Base-by-base conservation (phyloP, 164 flowering plant species). In the Macadamia integrifolia region DNA sequence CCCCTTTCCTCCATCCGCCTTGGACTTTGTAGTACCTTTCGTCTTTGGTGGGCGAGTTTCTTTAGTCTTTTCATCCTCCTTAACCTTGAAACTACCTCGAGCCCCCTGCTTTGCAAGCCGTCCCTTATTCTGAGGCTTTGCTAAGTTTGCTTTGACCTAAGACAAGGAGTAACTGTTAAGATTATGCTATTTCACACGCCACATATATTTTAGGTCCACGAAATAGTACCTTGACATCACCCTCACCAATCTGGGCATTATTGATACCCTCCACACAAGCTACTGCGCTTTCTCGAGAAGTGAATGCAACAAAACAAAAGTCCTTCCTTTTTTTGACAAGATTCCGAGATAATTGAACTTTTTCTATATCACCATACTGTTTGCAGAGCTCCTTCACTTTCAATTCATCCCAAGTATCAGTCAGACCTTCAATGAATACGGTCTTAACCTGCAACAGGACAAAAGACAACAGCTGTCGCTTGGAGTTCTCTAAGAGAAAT, bases 201-300 rank as follows among this genome's bases (percentile, higher is more conserved):
- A 46, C 31, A 66, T 9, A 49, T 28, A 58, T 65, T n/a, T 23
- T 57, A 42, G 52, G 14, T 43, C 44, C 40, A 17, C 2, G 35
- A 69, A 6, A 53, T 12, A 59, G 42, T 61, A 81, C 84, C 79
- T 79, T 77, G 61, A 49, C 53, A 49, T 81, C 74, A 40, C 79
- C 79, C 56, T 74, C 82, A 46, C 71, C 78, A 67, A 77, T 66
- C 62, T 72, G 68, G 43, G 76, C 64, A 69, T 30, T 74, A 30
- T 79, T 78, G 44, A 82, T 75, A 43, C 79, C 82, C 52, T 74
- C 80, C 55, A 79, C 67, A 60, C 85, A 82, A 64, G 82, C 79
- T 58, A 75, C n/a, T 10, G 85, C 82, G 69, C 76, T 79, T 73
- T 82, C 85, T 56, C 76, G 79, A 64, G 82, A 73, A 28, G 63